These are phyloP conservation scores for Zea mays DNA, from an alignment of 176 grass and related monocot genomes.

Conservation along the genomic window Zm-B73-REFERENCE-NAM-5.0 NC_050099.1:117341001-117341500, in stretches of 20 bases:
- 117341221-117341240: constrained; percentile 69
- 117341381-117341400: constrained; percentile 90
- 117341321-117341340: constrained; percentile 92
- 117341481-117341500: constrained; percentile 43
- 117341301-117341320: constrained; percentile 86
- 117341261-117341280: constrained; percentile 91
- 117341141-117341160: constrained; percentile 5
- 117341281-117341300: constrained; percentile 83
- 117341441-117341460: constrained; percentile 3
- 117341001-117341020: not conserved
- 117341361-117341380: constrained; percentile 96
- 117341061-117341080: not conserved
- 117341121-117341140: not conserved
- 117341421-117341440: constrained; percentile 22
- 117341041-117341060: not conserved
- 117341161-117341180: not conserved
- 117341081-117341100: not conserved
- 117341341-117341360: constrained; percentile 68
- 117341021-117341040: not conserved
- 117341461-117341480: constrained; percentile 8
- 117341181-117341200: constrained; percentile 88
- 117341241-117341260: constrained; percentile 89
- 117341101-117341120: not conserved
- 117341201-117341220: constrained; percentile 81
- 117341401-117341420: constrained; percentile 91